Base-by-base conservation (phyloP, 352 stramenopile species). In the Saprolegnia diclina region DNA sequence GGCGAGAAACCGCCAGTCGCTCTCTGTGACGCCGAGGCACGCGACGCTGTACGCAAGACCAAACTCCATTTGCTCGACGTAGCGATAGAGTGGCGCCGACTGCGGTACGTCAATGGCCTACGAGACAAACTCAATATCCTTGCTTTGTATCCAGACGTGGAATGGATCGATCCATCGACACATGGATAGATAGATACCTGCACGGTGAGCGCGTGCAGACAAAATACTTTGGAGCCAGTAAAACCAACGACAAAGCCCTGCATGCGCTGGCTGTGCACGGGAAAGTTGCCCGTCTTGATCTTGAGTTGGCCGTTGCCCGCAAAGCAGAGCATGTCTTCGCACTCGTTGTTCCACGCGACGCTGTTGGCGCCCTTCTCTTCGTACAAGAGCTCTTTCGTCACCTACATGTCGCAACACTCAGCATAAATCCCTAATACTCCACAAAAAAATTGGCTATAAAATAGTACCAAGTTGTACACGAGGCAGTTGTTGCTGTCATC, bases 301-400 rank as follows among this genome's bases (percentile, higher is more conserved):
- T 89, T 91, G 35, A 98, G 85, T 67, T 90, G 85, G 0, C 79
- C 81, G 63, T 89, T 91, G 19, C 89, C 87, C 5, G 82, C 90
- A 70, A 96, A 98, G 74, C 94, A 98, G 45, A 98, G 68, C 88
- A 98, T 97, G 56, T 98, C 92, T 50, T 98, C 92, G 50, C 92
- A 87, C 66, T 97, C 90, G 9, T 87, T 91, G 79, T 98, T 98
- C 79, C 94, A 98, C n/a, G 88, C 83, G 16, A 97, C 90, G 71
- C 85, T 95, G 67, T 93, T 95, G 9, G 84, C 87, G 29, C 91
- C 82, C 0, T 80, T 83, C 75, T 94, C 85, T 71, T 92, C 76
- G 68, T 95, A 97, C 5, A 96, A 65, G 44, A 96, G 78, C 71
- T 97, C 87, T 55, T 97, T 96, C 11, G 85, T 94, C 13, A 83